A percentile compares a stretch with the other conserved stretches of the same genome.
Evolutionary conservation across 768 basidiomycete genomes (phyloP).

Genomic region (Mycena sanguinolenta): DNA sequence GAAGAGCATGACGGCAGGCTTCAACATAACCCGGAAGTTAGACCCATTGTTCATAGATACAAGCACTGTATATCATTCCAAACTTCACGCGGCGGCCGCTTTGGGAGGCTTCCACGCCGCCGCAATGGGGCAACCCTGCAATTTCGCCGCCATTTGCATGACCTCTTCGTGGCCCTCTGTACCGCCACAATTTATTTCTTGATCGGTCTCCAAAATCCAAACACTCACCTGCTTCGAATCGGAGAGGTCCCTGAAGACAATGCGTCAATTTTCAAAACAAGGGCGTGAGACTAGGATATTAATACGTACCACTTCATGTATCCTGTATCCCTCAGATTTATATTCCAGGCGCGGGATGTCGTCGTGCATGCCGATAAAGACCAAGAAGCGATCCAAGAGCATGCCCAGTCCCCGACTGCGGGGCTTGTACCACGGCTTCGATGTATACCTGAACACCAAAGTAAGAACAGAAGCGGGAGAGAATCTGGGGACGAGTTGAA

Average conservation of each 20-base stretch:
- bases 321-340: slow-evolving; percentile 55
- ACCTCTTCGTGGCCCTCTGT: slow-evolving; percentile 56
- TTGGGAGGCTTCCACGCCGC: slow-evolving; percentile 44
- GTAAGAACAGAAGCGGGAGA: neutral
- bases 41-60: too few relatives aligned
- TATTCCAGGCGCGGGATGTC: slow-evolving; percentile 56
- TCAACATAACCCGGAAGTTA: too few relatives aligned
- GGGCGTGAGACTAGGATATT: neutral
- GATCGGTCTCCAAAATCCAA: neutral
- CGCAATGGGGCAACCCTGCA: slow-evolving; percentile 58
- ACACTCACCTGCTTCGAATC: slow-evolving; percentile 52
- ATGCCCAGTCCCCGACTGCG: slow-evolving; percentile 45
- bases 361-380: slow-evolving; percentile 50
- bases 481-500: neutral
- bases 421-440: slow-evolving; percentile 64
- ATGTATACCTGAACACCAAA: slow-evolving; percentile 44
- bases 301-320: slow-evolving; percentile 60
- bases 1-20: too few relatives aligned
- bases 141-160: slow-evolving; percentile 54
- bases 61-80: neutral
- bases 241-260: slow-evolving; percentile 50
- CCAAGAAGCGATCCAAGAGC: slow-evolving; percentile 47
- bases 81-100: neutral
- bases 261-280: neutral
- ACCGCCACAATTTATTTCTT: neutral